Evolutionary conservation across 306 rosid genomes (phyloP).

Genomic region (Lathyrus aphaca): DNA sequence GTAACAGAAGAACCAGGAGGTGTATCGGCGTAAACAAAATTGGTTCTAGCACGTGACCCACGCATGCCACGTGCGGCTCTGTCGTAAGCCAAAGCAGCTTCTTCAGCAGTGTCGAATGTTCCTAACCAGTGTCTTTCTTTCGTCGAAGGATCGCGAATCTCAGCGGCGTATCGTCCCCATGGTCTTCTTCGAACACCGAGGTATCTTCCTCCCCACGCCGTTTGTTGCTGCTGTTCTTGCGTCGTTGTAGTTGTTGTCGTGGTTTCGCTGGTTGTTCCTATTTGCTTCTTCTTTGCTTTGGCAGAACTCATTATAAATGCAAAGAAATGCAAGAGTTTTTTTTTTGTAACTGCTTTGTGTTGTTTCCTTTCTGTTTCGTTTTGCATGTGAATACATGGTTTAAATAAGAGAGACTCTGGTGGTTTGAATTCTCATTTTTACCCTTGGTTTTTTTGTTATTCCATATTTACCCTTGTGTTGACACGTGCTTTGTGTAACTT

Average conservation of each 20-base stretch:
- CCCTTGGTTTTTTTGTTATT: slow-evolving; percentile 1
- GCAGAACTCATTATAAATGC: slow-evolving; percentile 44
- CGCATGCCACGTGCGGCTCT: slow-evolving; percentile 65
- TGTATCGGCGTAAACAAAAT: slow-evolving; percentile 54
- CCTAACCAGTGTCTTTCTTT: slow-evolving; percentile 64
- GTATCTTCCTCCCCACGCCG: slow-evolving; percentile 59
- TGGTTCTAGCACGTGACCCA: slow-evolving; percentile 63
- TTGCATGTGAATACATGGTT: slow-evolving; percentile 44
- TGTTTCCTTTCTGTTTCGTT: slow-evolving; percentile 41
- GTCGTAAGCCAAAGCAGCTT: slow-evolving; percentile 62
- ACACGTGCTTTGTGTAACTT: slow-evolving; percentile 39
- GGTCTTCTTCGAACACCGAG: slow-evolving; percentile 63
- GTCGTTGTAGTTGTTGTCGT: slow-evolving; percentile 25
- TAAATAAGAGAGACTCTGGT: slow-evolving; percentile 43
- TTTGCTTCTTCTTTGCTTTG: slow-evolving; percentile 51
- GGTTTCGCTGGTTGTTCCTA: slow-evolving; percentile 11
- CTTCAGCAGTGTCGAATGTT: slow-evolving; percentile 64
- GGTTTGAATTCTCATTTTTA: background rate
- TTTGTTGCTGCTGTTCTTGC: slow-evolving; percentile 36
- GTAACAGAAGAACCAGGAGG: slow-evolving; percentile 57
- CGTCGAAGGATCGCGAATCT: slow-evolving; percentile 61
- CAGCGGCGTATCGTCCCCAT: slow-evolving; percentile 64
- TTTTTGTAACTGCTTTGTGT: background rate
- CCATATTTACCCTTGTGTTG: slow-evolving; percentile 23
- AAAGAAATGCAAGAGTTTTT: background rate